Conservation (phyloP, 1,139 yeast genomes). For the Candida smagusa region DNA sequence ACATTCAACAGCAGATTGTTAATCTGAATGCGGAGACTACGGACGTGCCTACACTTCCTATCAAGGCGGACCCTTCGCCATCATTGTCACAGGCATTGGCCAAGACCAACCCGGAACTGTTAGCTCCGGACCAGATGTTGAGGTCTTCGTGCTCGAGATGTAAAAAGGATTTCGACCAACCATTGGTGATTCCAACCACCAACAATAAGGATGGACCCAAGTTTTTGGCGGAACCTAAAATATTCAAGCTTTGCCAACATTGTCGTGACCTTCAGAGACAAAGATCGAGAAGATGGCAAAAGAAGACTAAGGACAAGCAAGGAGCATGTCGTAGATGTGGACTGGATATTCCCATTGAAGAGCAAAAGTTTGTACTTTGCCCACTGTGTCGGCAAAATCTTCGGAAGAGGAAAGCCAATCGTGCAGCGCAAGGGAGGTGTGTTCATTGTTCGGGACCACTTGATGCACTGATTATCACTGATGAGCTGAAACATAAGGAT, state of each 20-base stretch:
- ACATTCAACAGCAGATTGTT: conserved; percentile 42
- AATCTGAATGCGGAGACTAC: conserved; percentile 13
- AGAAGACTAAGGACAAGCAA: conserved; percentile 53
- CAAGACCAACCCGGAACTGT: conserved; percentile 9
- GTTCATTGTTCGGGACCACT: conserved; percentile 67
- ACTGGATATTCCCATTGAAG: conserved; percentile 46
- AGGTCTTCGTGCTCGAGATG: conserved; percentile 49
- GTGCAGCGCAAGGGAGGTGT: conserved; percentile 64
- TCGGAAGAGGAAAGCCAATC: conserved; percentile 51
- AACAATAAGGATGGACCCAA: conserved; percentile 18
- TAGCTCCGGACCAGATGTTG: conserved; percentile 12
- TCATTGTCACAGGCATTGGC: conserved; percentile 7
- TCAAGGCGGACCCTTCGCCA: conserved; percentile 13
- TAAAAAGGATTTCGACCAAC: conserved; percentile 54
- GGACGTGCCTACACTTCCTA: conserved; percentile 3
- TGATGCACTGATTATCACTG: conserved; percentile 36
- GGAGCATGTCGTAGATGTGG: conserved; percentile 71
- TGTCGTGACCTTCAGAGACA: conserved; percentile 64
- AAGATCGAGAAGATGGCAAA: conserved; percentile 62
- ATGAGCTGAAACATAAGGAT: conserved; percentile 5
- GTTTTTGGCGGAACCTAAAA: conserved; percentile 42
- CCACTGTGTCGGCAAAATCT: conserved; percentile 55
- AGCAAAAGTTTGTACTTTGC: conserved; percentile 54
- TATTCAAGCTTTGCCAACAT: conserved; percentile 57
- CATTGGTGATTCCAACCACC: conserved; percentile 36